These are phyloP conservation scores for Chrysanthemum lavandulifolium DNA, from an alignment of 129 eudicot species.

Conservation along the genomic window DNA sequence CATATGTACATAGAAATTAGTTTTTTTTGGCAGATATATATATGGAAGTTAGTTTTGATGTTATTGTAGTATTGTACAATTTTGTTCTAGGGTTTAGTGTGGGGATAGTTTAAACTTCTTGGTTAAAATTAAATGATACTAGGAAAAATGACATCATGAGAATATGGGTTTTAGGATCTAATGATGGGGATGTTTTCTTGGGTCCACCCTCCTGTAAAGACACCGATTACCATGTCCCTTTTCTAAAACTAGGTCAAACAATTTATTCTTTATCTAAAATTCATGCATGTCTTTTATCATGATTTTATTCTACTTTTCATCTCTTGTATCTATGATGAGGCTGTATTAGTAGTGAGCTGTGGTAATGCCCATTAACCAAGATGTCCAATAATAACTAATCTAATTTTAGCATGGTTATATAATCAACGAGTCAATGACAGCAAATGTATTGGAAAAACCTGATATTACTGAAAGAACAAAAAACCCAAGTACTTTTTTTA, in stretches of 20 bases:
- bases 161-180: conserved; percentile 46
- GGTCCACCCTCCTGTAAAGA: conserved; percentile 35
- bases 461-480: no score
- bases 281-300: conserved; percentile 28
- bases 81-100: conserved; percentile 34
- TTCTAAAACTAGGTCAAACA: conserved; percentile 28
- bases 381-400: no score
- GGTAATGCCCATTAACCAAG: no score
- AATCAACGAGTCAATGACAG: no score
- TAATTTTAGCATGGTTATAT: no score
- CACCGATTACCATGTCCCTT: conserved; percentile 21
- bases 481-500: no score
- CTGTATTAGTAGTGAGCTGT: no score
- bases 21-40: background rate
- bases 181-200: conserved; percentile 45
- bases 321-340: no score
- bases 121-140: conserved; percentile 45
- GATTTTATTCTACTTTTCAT: background rate
- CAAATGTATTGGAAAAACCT: no score
- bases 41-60: conserved; percentile 26
- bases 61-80: conserved; percentile 26
- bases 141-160: conserved; percentile 47
- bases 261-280: conserved; percentile 17
- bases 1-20: no score
- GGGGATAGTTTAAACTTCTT: conserved; percentile 31